phyloP scores from a whole-genome alignment of 2,329 filamentous ascomycete genomes.

The Atkinsonella texensis region DNA sequence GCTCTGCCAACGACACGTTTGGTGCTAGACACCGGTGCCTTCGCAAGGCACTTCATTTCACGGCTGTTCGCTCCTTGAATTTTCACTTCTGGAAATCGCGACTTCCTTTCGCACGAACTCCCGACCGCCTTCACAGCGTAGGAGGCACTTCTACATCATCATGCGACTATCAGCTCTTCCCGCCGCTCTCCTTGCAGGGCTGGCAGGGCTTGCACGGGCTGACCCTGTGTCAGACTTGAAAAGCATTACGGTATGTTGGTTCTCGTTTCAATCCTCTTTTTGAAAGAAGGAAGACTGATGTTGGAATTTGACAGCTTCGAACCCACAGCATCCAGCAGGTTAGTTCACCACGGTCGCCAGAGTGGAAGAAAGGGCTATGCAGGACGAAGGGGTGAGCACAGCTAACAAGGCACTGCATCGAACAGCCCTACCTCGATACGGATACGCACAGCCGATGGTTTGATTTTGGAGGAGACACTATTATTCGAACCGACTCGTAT shows the following conservation, averaged over 20 bases:
- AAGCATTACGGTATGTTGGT: constrained; percentile 35
- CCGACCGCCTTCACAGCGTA: neutral
- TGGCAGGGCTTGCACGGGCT: constrained; percentile 38
- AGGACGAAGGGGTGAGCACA: neutral
- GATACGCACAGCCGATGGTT: constrained; percentile 99
- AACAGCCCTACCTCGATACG: constrained; percentile 87
- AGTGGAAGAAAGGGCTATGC: neutral
- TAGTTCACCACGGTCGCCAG: constrained; percentile 24
- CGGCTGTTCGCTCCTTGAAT: constrained; percentile 1
- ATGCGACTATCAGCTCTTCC: constrained; percentile 38
- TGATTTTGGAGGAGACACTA: constrained; percentile 93
- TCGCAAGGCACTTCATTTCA: constrained; percentile 5
- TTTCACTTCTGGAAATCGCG: neutral
- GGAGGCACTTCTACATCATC: constrained; percentile 12
- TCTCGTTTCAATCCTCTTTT: neutral
- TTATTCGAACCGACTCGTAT: constrained; percentile 62
- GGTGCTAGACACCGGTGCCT: constrained; percentile 6
- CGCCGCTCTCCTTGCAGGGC: constrained; percentile 35
- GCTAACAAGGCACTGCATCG: constrained; percentile 7
- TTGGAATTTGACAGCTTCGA: constrained; percentile 47
- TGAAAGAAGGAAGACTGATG: neutral
- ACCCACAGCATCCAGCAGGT: constrained; percentile 77
- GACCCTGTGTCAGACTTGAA: constrained; percentile 36
- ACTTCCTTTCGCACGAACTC: neutral
- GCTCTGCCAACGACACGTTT: neutral